These are phyloP conservation scores for Apiotrichum gamsii DNA, from an alignment of 1,284 basidiomycete genomes.

Conservation along the genomic window DNA sequence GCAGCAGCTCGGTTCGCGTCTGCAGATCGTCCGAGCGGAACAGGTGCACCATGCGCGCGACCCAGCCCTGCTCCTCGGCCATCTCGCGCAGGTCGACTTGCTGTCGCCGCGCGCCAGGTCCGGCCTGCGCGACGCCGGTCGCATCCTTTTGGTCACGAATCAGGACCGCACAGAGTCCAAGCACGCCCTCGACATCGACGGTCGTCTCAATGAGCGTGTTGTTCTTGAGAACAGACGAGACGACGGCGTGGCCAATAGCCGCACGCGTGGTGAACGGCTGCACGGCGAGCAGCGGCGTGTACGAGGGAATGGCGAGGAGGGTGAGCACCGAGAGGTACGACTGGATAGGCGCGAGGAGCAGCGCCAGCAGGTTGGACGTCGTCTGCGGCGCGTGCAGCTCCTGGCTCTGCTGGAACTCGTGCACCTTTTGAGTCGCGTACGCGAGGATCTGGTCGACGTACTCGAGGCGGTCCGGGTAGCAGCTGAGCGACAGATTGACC, in stretches of 20 bases:
- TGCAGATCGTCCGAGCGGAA: constrained; percentile 77
- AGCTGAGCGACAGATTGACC: constrained; percentile 84
- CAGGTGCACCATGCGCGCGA: constrained; percentile 89
- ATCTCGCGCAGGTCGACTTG: constrained; percentile 73
- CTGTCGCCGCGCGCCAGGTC: constrained; percentile 13
- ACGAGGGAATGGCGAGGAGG: constrained; percentile 82
- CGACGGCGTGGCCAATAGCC: constrained; percentile 82
- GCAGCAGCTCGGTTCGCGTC: constrained; percentile 74
- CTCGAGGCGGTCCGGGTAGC: constrained; percentile 88
- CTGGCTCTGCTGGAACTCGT: constrained; percentile 73
- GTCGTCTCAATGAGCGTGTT: constrained; percentile 84
- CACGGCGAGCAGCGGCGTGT: constrained; percentile 68
- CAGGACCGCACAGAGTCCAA: constrained; percentile 82
- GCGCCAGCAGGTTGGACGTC: constrained; percentile 75
- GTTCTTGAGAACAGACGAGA: constrained; percentile 87
- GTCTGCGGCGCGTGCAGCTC: constrained; percentile 83
- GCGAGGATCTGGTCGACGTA: constrained; percentile 90
- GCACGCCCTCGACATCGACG: constrained; percentile 82
- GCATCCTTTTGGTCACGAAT: constrained; percentile 80
- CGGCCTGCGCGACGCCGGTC: constrained; percentile 53
- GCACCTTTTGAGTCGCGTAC: constrained; percentile 77
- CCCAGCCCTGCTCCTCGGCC: constrained; percentile 95
- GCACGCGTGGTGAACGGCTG: constrained; percentile 84
- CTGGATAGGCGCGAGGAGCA: constrained; percentile 84
- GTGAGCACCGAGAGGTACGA: constrained; percentile 91